Evolutionary conservation across 2,329 filamentous ascomycete genomes (phyloP), one percentile per base, ranked within the genome.

Genomic region (Acrocalymma vagum): DNA sequence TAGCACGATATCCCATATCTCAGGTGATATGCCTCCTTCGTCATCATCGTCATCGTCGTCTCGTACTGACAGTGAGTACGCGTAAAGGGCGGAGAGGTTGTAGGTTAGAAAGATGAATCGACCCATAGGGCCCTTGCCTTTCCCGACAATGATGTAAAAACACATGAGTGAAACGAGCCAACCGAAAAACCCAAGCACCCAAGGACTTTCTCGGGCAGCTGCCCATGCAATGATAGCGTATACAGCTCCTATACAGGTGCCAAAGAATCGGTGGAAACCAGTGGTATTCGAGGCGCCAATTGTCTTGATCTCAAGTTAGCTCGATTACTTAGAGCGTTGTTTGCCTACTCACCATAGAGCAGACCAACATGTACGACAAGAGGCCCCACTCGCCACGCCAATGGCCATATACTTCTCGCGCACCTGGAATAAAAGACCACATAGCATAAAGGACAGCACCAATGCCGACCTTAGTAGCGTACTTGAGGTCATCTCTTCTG

Each of bases 321-420:
- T 5, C 8, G 1, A 14, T 3, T 14, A 4, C 6, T 3, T 15
- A 6, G 11, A 20, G 13, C 14, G 5, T 32, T 8, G 14, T 24
- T n/a, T 30, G 16, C n/a, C 9, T 14, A 45, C 61, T 9, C 51
- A 64, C 61, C 91, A 96, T 97, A 24, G 89, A 91, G 65, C 92
- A 95, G 16, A 99, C 94, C 63, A 97, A 85, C 93, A 97, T 97
- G 75, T 96, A 97, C 0, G 91, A 96, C 39, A 99, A 71, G 2
- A 99, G 78, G 15, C 94, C 94, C 94, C 94, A 99, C 77, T 99
- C 94, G 20, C 93, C 93, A 65, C 93, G 81, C 90, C 92, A 97
- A 59, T 87, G 86, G 36, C 84, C 80, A 66, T 96, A 99, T 14
- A 87, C 79, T 0, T 88, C 88, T 36, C 91, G 79, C 3, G 91